Percentiles rank a stretch among this genome's conserved stretches.
Conservation (phyloP, 345 rosid genomes). For the Sisymbrium altissimum region DNA sequence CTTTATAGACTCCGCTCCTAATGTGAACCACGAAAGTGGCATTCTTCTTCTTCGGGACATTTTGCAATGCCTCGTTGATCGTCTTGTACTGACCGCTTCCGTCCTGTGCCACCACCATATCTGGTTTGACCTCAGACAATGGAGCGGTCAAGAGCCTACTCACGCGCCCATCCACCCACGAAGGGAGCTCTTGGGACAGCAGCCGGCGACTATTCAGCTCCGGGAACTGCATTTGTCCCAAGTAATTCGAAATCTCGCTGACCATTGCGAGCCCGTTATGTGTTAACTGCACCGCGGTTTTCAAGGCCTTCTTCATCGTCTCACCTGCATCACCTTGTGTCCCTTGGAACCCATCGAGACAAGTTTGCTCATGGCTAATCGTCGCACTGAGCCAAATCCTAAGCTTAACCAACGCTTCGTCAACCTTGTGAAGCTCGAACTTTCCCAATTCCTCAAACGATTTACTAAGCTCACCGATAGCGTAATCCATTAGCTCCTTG, state of each 20-base stretch:
- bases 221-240: slow-evolving; percentile 28
- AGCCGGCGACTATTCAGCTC: slow-evolving; percentile 28
- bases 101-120: slow-evolving; percentile 64
- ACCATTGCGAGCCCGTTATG: slow-evolving; percentile 69
- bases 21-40: slow-evolving; percentile 52
- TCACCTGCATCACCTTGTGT: slow-evolving; percentile 46
- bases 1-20: slow-evolving; percentile 63
- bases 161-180: slow-evolving; percentile 33
- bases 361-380: slow-evolving; percentile 63
- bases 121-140: slow-evolving; percentile 33
- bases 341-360: slow-evolving; percentile 67
- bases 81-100: slow-evolving; percentile 71
- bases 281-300: slow-evolving; percentile 48
- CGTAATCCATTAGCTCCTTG: slow-evolving; percentile 54
- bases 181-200: slow-evolving; percentile 24
- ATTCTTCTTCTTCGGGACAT: slow-evolving; percentile 36
- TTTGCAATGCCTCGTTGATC: slow-evolving; percentile 46
- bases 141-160: slow-evolving; percentile 36
- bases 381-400: slow-evolving; percentile 76
- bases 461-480: slow-evolving; percentile 46
- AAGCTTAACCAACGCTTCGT: slow-evolving; percentile 40
- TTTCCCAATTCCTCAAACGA: slow-evolving; percentile 38
- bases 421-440: slow-evolving; percentile 35
- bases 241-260: slow-evolving; percentile 36
- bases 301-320: slow-evolving; percentile 48